Base-by-base conservation (phyloP, 73 alveolate species). In the Paramecium caudatum region DNA sequence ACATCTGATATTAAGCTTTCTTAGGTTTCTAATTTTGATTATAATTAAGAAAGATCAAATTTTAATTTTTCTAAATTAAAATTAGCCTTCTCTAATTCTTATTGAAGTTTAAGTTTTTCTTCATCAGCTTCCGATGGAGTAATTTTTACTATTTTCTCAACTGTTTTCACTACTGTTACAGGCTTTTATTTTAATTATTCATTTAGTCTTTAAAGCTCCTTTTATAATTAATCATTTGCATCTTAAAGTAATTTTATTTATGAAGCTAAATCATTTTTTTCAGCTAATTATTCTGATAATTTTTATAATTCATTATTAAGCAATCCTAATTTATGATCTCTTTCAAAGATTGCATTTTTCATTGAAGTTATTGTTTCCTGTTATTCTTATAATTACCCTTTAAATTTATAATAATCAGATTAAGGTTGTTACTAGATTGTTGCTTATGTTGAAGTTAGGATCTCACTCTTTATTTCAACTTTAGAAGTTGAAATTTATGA, bases 291-390 rank as follows among this genome's bases (percentile, higher is more conserved):
- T 21, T 74, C 88, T 45, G 36, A 43, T 45, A 74, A 74, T 21
- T 74, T 74, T 1, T 13, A 39, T n/a, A 74, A 25, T 19, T 74
- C 88, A 43, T 21, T 45, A 30, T 74, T 27, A 3, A 41, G 47
- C 39, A 37, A 37, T 12, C 68, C 88, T 17, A 74, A 16, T 74
- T 34, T 36, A 12, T 74, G 88, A 74, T 74, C 88, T 74, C 43
- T 74, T 39, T 74, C 88, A 19, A 36, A 8, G 19, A 74, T 39
- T 41, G 43, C 45, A 49, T 36, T 65, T 65, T 65, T 65, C 83
- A 65, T 33, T 27, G 27, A 8, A 30, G 10, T 33, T 43, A 33
- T 32, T 65, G 17, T 15, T n/a, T 30, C 83, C 3, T 46, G 34
- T 65, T 33, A 65, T 30, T 65, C 83, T 65, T 65, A 65, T 33